Percentiles rank a stretch among this genome's conserved stretches.
Evolutionary conservation across 495 filamentous ascomycete species (phyloP).

Genomic region (Xylaria telfairii): DNA sequence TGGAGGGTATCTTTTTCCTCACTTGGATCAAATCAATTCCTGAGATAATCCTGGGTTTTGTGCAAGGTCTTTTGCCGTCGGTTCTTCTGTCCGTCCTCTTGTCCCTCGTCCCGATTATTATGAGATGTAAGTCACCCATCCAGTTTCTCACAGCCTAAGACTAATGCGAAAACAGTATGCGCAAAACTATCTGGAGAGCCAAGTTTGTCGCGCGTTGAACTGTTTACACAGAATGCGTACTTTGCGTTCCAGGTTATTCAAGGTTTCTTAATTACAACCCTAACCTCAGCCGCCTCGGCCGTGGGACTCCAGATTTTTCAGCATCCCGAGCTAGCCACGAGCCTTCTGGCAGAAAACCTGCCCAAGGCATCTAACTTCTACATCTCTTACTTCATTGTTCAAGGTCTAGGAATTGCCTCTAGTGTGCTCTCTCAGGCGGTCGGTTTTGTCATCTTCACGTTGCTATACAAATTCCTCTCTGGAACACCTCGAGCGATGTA

Average conservation of each 20-base stretch:
- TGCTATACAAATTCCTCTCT: conserved; percentile 73
- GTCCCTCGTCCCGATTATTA: conserved; percentile 85
- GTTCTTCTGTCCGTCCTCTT: conserved; percentile 85
- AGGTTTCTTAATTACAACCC: conserved; percentile 87
- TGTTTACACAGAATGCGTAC: conserved; percentile 89
- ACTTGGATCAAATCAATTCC: conserved; percentile 78
- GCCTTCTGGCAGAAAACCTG: conserved; percentile 73
- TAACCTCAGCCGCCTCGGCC: conserved; percentile 76
- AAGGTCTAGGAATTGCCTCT: conserved; percentile 84
- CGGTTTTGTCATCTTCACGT: conserved; percentile 75
- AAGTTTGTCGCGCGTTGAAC: conserved; percentile 77
- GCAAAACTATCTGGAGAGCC: conserved; percentile 81
- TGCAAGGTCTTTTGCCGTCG: conserved; percentile 83
- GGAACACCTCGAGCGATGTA: conserved; percentile 64
- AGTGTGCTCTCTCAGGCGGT: conserved; percentile 76
- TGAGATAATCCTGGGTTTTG: conserved; percentile 71
- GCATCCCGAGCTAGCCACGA: conserved; percentile 64
- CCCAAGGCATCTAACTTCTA: conserved; percentile 92
- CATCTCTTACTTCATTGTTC: conserved; percentile 91
- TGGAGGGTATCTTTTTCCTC: conserved; percentile 67
- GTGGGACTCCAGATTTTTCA: conserved; percentile 66
- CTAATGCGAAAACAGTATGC: conserved; percentile 54
- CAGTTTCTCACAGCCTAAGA: not conserved
- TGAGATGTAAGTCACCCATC: conserved; percentile 55
- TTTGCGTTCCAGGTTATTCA: conserved; percentile 96